Evolutionary conservation across 139 green algal species (phyloP), one percentile per base, ranked within the genome.

Genomic region (Ettlia oleoabundans): DNA sequence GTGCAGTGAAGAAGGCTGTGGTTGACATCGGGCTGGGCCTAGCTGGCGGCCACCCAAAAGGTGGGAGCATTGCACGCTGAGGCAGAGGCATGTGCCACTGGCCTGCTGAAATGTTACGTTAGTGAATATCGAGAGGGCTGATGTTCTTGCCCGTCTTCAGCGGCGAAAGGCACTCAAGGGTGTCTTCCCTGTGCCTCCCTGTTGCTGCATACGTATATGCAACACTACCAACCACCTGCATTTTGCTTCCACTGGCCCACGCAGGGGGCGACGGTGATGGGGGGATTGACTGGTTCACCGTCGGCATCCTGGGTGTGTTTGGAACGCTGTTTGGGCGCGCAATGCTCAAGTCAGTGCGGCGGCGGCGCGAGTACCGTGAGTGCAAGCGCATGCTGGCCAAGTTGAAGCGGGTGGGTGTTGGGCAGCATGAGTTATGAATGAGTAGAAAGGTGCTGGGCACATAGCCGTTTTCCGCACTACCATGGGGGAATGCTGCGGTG

Each of bases 1-100:
- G 80, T 0, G 92, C 90, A 7, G 41, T 95, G 69, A 72, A 90
- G 72, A 51, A 78, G 1, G 87, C 78, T 0, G 72, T 91, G 28
- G 83, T 88, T 18, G 79, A 92, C 64, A 70, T 95, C 28, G 91
- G 92, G 4, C 81, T 92, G 32, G 76, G 75, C 2, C 76, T 94
- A 52, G 82, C 83, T 22, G 91, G 86, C 0, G 69, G 65, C 2
- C 9, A 38, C 10, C 37, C 43, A 35, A 67, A 80, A 33, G 73
- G 73, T 80, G 52, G 28, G 10, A 15, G 47, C 15, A 10, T 58
- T 58, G 47, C 47, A 58, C 47, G 55, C 55, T 65, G 55, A 32
- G 21, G 55, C 55, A 9, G 55, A n/a, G 18, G 55, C 10, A 10
- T 24, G 47, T 15, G 13, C 15, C 15, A 15, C 47, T 58, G 15